Evolutionary conservation across 257 asterid genomes (phyloP), one percentile per base, ranked within the genome.

Genomic region (Phtheirospermum japonicum): DNA sequence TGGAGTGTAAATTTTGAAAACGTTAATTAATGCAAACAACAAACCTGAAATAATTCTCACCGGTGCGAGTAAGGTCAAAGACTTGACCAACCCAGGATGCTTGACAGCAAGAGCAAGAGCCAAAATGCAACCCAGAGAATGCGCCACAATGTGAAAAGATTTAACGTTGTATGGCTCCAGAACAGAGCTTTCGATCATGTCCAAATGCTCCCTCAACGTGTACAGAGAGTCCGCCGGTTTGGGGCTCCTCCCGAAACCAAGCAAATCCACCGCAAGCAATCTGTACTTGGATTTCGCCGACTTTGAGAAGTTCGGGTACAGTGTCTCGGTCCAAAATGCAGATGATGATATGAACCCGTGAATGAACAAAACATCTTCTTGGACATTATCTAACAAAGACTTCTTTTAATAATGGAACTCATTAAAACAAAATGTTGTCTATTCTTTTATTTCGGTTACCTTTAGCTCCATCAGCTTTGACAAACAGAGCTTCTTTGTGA

Each of bases 271-370:
- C 0, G 99, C 99, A 0, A 87, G 75, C 2, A 93, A 74, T 55
- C 97, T 70, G 60, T 93, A 93, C 71, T 80, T 93, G 0, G 91
- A 73, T 68, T 79, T 92, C 0, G 96, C 88, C 0, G 74, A 60
- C 56, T 78, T 66, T 0, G 99, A 85, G 46, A 93, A 83, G 58
- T 93, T 82, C 0, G 97, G 99, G 59, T 89, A 93, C 12, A 93
- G 33, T 0, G 99, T 93, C 69, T 93, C 99, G 0, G 86, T 93
- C 99, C 99, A 93, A 64, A 93, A 93, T 0, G 86, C 82, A 0
- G 99, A 93, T 0, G 96, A 83, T 1, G 99, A 93, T 33, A 93
- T 93, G 73, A 93, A 89, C 1, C 99, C 99, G 36, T 93, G 99
- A 7, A 93, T 87, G 82, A 93, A 93, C 61, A 93, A 0, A 6